Evolutionary conservation across 805 yeast species (phyloP).

Genomic region (Kodamaea jinghongensis): DNA sequence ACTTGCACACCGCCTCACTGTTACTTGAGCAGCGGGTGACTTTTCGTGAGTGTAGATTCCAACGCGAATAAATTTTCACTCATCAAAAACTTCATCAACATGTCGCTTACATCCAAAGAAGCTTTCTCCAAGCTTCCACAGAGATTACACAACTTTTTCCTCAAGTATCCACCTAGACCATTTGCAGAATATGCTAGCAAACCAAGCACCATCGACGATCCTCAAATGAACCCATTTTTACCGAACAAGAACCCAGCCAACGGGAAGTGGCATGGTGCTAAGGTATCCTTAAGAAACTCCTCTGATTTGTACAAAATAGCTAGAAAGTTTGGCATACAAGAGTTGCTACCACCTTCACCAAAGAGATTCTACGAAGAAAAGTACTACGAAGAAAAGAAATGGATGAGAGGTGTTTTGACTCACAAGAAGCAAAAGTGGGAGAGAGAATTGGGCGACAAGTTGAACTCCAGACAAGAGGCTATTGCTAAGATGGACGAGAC

Average conservation of each 20-base stretch:
- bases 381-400: slow-evolving; percentile 56
- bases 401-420: slow-evolving; percentile 70
- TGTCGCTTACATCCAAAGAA: slow-evolving; percentile 34
- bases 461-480: slow-evolving; percentile 62
- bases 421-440: slow-evolving; percentile 86
- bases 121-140: slow-evolving; percentile 65
- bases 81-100: slow-evolving; percentile 9
- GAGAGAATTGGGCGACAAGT: slow-evolving; percentile 57
- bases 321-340: slow-evolving; percentile 72
- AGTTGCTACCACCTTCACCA: slow-evolving; percentile 66
- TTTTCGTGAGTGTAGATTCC: too few species aligned
- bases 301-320: slow-evolving; percentile 84
- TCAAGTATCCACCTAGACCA: slow-evolving; percentile 83
- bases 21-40: too few species aligned
- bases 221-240: slow-evolving; percentile 80
- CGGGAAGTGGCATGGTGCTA: slow-evolving; percentile 71
- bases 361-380: slow-evolving; percentile 79
- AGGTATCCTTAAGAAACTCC: slow-evolving; percentile 76
- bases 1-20: too few species aligned
- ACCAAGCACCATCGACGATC: slow-evolving; percentile 65
- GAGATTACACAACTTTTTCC: slow-evolving; percentile 69
- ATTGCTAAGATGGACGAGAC: slow-evolving; percentile 62
- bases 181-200: slow-evolving; percentile 59
- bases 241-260: slow-evolving; percentile 84
- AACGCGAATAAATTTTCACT: slow-evolving; percentile 2